Percentiles rank a stretch among this genome's conserved stretches.
These are phyloP conservation scores for Starmerella powellii DNA, from an alignment of 805 yeast species.

Conservation along the genomic window DNA sequence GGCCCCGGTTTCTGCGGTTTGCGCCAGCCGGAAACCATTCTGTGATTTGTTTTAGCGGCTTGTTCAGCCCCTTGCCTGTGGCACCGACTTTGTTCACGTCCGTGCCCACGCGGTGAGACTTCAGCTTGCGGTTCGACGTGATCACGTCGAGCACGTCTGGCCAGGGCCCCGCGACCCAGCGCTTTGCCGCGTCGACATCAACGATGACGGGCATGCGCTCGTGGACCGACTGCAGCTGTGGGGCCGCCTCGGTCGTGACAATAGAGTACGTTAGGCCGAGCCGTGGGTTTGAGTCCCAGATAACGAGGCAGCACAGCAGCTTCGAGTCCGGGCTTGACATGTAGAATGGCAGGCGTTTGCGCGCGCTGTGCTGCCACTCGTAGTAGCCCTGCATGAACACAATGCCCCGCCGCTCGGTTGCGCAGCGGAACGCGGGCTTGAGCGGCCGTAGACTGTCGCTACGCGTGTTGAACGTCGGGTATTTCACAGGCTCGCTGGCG, in stretches of 20 bases:
- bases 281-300: constrained; percentile 30
- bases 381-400: constrained; percentile 75
- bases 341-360: constrained; percentile 51
- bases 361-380: constrained; percentile 50
- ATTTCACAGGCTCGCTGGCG: constrained; percentile 20
- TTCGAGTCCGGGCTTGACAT: constrained; percentile 42
- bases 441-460: constrained; percentile 43
- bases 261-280: constrained; percentile 44
- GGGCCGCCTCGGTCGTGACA: constrained; percentile 59
- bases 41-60: constrained; percentile 21
- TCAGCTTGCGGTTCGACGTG: constrained; percentile 34
- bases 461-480: constrained; percentile 53
- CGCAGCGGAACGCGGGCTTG: constrained; percentile 46
- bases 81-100: constrained; percentile 53
- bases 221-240: constrained; percentile 57
- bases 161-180: constrained; percentile 52
- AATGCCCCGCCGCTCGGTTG: constrained; percentile 48
- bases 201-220: constrained; percentile 65
- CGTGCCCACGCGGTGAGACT: constrained; percentile 43
- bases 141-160: constrained; percentile 37
- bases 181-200: constrained; percentile 38
- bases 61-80: constrained; percentile 35
- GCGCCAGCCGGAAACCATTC: constrained; percentile 2
- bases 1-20: too few relatives aligned
- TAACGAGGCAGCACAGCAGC: constrained; percentile 55